phyloP scores from a whole-genome alignment of 441 rosid species.

The Syzygium malaccense region DNA sequence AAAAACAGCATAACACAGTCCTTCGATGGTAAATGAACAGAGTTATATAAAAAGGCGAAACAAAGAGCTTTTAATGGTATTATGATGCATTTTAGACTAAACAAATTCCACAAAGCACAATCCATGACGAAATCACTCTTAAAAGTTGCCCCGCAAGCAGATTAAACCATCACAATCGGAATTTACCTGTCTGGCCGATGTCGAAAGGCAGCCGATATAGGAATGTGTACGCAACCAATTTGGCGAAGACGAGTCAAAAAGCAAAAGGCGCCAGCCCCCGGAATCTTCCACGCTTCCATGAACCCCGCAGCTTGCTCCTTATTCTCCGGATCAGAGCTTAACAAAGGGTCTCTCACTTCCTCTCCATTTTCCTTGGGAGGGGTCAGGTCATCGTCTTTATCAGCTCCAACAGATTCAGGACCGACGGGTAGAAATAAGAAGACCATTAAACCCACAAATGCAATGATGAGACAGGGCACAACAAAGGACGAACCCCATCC shows the following conservation, averaged over 20 bases:
- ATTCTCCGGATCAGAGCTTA: conserved; percentile 23
- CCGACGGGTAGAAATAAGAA: conserved; percentile 61
- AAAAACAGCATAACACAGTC: not conserved
- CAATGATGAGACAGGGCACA: conserved; percentile 60
- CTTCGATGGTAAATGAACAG: not conserved
- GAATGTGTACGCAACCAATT: conserved; percentile 93
- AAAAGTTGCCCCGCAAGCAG: not conserved
- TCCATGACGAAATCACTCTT: not conserved
- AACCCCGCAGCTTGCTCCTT: conserved; percentile 70
- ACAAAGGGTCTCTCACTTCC: conserved; percentile 39
- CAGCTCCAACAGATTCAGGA: conserved; percentile 70
- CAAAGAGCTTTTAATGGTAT: not conserved
- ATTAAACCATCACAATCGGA: not conserved
- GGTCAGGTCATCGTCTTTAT: conserved; percentile 28
- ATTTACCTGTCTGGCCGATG: conserved; percentile 80
- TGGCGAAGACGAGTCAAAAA: conserved; percentile 85
- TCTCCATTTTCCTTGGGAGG: conserved; percentile 38
- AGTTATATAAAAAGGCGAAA: not conserved
- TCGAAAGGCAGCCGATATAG: conserved; percentile 97
- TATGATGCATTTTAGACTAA: not conserved
- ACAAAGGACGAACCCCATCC: conserved; percentile 99
- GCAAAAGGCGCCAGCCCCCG: conserved; percentile 96
- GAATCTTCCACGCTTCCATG: conserved; percentile 88
- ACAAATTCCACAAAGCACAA: not conserved
- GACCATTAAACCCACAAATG: conserved; percentile 44